Evolutionary conservation across 2,329 filamentous ascomycete genomes (phyloP), one percentile per base, ranked within the genome.

Genomic region (Leptographium lundbergii): DNA sequence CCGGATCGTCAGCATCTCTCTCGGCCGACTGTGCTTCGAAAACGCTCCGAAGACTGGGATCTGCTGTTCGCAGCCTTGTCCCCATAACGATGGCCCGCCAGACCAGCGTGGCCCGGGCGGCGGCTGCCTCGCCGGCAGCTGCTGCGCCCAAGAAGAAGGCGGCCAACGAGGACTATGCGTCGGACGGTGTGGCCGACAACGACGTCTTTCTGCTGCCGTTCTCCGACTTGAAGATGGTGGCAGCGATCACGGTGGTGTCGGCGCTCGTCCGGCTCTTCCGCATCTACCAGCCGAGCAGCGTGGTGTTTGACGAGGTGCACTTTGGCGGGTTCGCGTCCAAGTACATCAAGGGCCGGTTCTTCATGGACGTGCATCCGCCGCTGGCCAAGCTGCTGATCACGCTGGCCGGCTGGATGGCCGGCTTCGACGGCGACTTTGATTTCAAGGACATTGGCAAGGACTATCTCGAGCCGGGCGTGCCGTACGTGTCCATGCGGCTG

Each of bases 361-460:
- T 99, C 74, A 99, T 99, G 94, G 94, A 99, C 71, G 94, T 99
- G n/a, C 94, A 99, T 71, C 94, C 94, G 36, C 94, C 94, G 53
- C 81, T 99, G 61, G 94, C 94, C 65, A 99, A 99, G 78, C 84
- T 99, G 70, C 85, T 99, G 66, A 92, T 99, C 68, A 95, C 94
- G 57, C 82, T 99, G 61, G 91, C 91, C 63, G 94, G 92, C 66
- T 99, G 88, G 86, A 74, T 96, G 63, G 94, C 91, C 67, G 94
- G 94, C 58, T 99, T 97, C 72, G 83, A 96, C 69, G 94, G 94
- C 64, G 81, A 90, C 63, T 99, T 99, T 71, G 94, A 97, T 73
- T 99, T 99, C 79, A 99, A 97, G 78, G 91, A 99, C 66, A 99
- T 99, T 74, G 94, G 94, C 73, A 96, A 97, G 77, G 94, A 99